A percentile compares a stretch with the other conserved stretches of the same genome.
These are phyloP conservation scores for Cystoderma amianthinum DNA, from an alignment of 768 basidiomycete species.

Conservation along the genomic window DNA sequence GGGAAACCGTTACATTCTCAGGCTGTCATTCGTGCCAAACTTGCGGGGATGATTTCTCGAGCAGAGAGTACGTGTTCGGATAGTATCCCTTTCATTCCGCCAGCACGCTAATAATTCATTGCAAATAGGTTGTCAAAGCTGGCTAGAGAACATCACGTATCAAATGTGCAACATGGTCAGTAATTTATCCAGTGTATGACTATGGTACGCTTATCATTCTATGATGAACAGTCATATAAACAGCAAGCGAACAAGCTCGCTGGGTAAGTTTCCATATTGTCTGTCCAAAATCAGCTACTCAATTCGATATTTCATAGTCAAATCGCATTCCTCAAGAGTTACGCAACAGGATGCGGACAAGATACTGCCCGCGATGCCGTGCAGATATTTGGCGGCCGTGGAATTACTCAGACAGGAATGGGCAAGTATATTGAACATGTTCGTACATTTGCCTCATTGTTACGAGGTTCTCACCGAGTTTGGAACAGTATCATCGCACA, in stretches of 20 bases:
- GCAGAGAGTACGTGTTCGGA: conserved; percentile 32
- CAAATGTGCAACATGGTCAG: conserved; percentile 82
- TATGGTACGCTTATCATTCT: conserved; percentile 1
- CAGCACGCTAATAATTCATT: conserved; percentile 18
- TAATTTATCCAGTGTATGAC: neutral
- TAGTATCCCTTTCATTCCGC: neutral
- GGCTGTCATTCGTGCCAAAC: conserved; percentile 81
- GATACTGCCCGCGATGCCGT: conserved; percentile 56
- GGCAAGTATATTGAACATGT: conserved; percentile 71
- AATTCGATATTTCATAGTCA: conserved; percentile 30
- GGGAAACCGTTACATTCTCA: conserved; percentile 82
- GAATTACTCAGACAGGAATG: conserved; percentile 80
- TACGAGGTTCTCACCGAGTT: conserved; percentile 6
- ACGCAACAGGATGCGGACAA: conserved; percentile 53
- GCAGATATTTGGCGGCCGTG: conserved; percentile 79
- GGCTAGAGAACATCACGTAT: conserved; percentile 85
- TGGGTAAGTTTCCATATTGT: conserved; percentile 35
- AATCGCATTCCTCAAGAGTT: conserved; percentile 71
- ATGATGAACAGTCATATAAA: conserved; percentile 45
- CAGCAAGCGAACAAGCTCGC: conserved; percentile 72
- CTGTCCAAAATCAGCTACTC: neutral
- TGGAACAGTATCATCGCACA: conserved; percentile 52
- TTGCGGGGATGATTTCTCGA: conserved; percentile 85
- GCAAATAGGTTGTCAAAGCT: conserved; percentile 52
- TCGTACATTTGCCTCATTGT: conserved; percentile 15